Evolutionary conservation across 352 stramenopile genomes (phyloP).

Genomic region (Paralagenidium karlingii): DNA sequence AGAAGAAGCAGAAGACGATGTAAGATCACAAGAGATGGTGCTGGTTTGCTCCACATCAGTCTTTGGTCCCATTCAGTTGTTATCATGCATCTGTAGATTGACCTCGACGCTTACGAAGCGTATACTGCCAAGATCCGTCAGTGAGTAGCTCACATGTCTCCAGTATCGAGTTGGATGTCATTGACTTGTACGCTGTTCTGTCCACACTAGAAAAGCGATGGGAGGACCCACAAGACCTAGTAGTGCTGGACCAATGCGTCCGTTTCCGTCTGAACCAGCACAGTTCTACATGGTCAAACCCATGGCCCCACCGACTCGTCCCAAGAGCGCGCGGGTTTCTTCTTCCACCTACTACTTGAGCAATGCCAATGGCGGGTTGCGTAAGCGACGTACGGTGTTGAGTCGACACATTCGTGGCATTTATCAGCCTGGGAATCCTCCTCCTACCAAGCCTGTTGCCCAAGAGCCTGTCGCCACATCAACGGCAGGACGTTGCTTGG

Average conservation of each 20-base stretch:
- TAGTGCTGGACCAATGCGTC: conserved; percentile 3
- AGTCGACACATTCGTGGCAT: no score
- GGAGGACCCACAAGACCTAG: conserved; percentile 9
- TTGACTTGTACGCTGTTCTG: neutral
- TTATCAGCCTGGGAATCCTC: no score
- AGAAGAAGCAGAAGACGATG: no score
- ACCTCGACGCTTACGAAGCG: conserved; percentile 47
- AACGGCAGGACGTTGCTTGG: no score
- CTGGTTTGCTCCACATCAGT: no score
- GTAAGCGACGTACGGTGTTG: no score
- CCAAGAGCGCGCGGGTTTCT: conserved; percentile 28
- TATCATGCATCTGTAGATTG: conserved; percentile 29
- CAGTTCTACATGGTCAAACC: conserved; percentile 44
- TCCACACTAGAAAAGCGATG: conserved; percentile 20
- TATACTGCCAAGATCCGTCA: conserved; percentile 36
- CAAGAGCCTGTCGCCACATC: no score
- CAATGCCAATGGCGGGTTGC: no score
- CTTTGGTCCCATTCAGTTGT: no score
- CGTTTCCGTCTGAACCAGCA: conserved; percentile 25
- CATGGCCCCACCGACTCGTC: conserved; percentile 19
- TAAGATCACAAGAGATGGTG: no score
- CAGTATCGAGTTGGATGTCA: neutral
- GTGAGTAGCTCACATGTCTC: conserved; percentile 11
- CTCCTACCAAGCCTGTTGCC: no score
- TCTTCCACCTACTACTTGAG: no score